Conservation (phyloP, 1,284 basidiomycete species). For the Boletus sp. region DNA sequence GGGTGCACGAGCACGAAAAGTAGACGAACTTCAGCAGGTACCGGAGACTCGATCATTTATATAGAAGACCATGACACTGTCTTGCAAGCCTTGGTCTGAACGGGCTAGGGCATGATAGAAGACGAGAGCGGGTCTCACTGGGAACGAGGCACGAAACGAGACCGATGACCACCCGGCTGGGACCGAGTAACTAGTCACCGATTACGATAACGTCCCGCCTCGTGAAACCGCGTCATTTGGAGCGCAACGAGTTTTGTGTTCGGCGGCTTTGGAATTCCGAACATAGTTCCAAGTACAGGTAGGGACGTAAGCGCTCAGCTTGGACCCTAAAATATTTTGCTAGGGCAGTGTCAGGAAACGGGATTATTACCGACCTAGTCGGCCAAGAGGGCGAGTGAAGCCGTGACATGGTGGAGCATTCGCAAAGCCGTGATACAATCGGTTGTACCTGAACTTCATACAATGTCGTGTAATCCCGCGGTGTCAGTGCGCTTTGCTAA, state of each 20-base stretch:
- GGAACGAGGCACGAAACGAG: slow-evolving; percentile 3
- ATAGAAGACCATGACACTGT: not conserved
- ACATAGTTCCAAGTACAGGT: not conserved
- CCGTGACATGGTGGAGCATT: no score
- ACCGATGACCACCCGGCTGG: not conserved
- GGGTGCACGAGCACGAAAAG: not conserved
- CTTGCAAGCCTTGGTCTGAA: not conserved
- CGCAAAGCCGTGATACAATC: not conserved
- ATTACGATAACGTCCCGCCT: not conserved
- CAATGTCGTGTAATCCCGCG: no score
- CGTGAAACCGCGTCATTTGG: not conserved
- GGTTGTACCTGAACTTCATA: not conserved
- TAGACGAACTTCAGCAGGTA: not conserved
- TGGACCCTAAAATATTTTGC: not conserved
- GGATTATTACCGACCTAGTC: not conserved
- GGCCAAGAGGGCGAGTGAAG: not conserved
- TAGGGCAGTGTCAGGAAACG: not conserved
- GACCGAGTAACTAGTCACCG: not conserved
- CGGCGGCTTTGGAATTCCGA: not conserved
- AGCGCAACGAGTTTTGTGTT: not conserved
- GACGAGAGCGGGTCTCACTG: not conserved
- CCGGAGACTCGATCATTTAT: not conserved
- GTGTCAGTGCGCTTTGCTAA: not conserved
- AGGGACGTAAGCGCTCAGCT: not conserved
- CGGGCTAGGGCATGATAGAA: not conserved